Evolutionary conservation across 371 early-diverging fungal species (phyloP).

Genomic region (Syncephalastrum racemosum): DNA sequence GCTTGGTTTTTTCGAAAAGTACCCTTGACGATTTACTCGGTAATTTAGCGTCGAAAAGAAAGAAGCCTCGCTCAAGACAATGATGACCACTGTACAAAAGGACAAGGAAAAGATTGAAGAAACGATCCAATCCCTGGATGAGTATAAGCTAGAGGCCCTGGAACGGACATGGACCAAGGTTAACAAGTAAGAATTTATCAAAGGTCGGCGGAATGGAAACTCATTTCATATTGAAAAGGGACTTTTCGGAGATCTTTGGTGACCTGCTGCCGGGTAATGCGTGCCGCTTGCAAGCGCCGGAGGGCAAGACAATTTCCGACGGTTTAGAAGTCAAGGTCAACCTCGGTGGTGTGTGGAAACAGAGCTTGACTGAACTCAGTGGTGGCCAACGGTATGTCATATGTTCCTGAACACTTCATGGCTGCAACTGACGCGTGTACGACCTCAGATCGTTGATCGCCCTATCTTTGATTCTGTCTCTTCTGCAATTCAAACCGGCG

Average conservation of each 20-base stretch:
- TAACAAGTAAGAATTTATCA: slow-evolving; percentile 58
- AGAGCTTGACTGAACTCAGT: slow-evolving; percentile 95
- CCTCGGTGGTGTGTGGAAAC: slow-evolving; percentile 98
- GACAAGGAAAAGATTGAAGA: slow-evolving; percentile 96
- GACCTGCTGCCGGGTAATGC: slow-evolving; percentile 92
- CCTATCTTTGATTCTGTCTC: slow-evolving; percentile 94
- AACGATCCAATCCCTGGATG: slow-evolving; percentile 86
- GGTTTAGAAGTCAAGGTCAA: slow-evolving; percentile 96
- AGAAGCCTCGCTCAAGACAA: slow-evolving; percentile 80
- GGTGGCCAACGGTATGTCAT: slow-evolving; percentile 93
- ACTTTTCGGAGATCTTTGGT: slow-evolving; percentile 95
- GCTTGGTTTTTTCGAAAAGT: background rate
- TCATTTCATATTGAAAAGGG: slow-evolving; percentile 36
- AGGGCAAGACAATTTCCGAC: slow-evolving; percentile 77
- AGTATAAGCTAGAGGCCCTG: slow-evolving; percentile 88
- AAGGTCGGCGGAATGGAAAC: background rate
- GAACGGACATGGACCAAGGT: slow-evolving; percentile 90
- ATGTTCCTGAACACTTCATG: background rate
- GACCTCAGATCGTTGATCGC: slow-evolving; percentile 85
- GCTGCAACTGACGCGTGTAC: background rate
- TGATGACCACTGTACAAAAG: slow-evolving; percentile 83
- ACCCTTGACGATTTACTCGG: background rate
- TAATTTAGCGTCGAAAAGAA: slow-evolving; percentile 80
- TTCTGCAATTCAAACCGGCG: slow-evolving; percentile 98
- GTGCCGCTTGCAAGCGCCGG: slow-evolving; percentile 84